Evolutionary conservation across 805 yeast genomes (phyloP).

Genomic region (Candida pseudofarinosa): DNA sequence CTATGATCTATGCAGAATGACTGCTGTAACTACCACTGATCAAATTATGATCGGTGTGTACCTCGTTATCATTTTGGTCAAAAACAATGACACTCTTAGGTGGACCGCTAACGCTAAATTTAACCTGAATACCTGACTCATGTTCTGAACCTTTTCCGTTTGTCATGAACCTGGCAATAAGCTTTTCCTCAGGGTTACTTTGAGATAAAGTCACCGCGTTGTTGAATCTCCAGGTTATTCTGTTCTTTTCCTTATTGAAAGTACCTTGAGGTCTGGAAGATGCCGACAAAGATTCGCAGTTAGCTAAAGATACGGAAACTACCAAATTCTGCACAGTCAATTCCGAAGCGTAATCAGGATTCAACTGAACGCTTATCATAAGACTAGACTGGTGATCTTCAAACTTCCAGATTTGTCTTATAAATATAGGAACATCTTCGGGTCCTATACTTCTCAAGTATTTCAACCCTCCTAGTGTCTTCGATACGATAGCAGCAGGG

Average conservation of each 20-base stretch:
- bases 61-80: conserved; percentile 25
- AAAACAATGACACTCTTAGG: conserved; percentile 40
- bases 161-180: conserved; percentile 85
- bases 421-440: conserved; percentile 55
- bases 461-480: conserved; percentile 77
- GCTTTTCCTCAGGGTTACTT: conserved; percentile 52
- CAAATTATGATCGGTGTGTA: conserved; percentile 45
- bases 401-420: conserved; percentile 86
- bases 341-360: conserved; percentile 38
- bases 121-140: conserved; percentile 67
- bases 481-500: conserved; percentile 50
- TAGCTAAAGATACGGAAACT: conserved; percentile 58
- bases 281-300: conserved; percentile 65
- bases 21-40: conserved; percentile 50
- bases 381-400: conserved; percentile 83
- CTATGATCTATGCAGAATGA: conserved; percentile 20
- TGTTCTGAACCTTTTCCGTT: conserved; percentile 67
- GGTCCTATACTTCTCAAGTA: conserved; percentile 53
- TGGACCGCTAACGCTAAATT: conserved; percentile 49
- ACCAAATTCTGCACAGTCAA: conserved; percentile 54
- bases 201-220: conserved; percentile 35
- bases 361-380: conserved; percentile 63
- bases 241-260: conserved; percentile 77
- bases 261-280: conserved; percentile 90
- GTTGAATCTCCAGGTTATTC: conserved; percentile 79